A percentile compares a stretch with the other conserved stretches of the same genome.
phyloP scores from a whole-genome alignment of 2,329 filamentous ascomycete genomes.

The Cladosporium sp. region DNA sequence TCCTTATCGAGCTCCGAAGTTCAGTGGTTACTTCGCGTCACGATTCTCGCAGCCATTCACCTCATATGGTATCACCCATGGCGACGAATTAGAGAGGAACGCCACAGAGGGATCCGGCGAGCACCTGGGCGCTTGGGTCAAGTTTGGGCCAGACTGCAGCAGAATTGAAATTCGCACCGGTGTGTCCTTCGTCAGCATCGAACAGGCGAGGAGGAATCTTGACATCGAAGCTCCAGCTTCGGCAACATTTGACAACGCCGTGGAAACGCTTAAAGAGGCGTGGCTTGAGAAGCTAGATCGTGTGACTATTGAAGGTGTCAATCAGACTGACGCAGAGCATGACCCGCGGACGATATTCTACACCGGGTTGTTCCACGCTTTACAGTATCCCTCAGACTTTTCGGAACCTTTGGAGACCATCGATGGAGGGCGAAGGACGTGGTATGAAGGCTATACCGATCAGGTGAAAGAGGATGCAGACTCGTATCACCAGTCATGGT shows the following conservation, averaged over 20 bases:
- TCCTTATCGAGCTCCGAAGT: constrained; percentile 38
- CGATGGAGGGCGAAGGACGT: constrained; percentile 26
- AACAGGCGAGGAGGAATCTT: constrained; percentile 44
- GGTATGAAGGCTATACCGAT: constrained; percentile 48
- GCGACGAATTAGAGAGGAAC: constrained; percentile 25
- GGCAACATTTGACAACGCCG: constrained; percentile 36
- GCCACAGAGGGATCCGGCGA: constrained; percentile 30
- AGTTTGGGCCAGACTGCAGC: constrained; percentile 29
- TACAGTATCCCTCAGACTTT: constrained; percentile 48
- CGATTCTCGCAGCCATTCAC: constrained; percentile 43
- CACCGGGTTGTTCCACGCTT: constrained; percentile 43
- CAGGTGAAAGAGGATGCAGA: constrained; percentile 39
- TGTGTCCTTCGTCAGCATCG: constrained; percentile 45
- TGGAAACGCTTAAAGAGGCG: constrained; percentile 38
- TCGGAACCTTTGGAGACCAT: constrained; percentile 38
- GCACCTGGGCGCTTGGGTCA: constrained; percentile 40
- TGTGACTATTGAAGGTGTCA: constrained; percentile 42
- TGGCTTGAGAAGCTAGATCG: constrained; percentile 46
- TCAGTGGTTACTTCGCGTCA: constrained; percentile 46
- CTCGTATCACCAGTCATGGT: constrained; percentile 50
- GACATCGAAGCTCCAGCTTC: constrained; percentile 40
- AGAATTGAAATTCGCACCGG: constrained; percentile 45
- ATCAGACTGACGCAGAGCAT: constrained; percentile 38
- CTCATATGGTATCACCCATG: constrained; percentile 35
- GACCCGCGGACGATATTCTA: constrained; percentile 46